Percentiles rank a stretch among this genome's conserved stretches.
phyloP scores from a whole-genome alignment of 345 rosid species.

The Eucalyptus erythrocorys region DNA sequence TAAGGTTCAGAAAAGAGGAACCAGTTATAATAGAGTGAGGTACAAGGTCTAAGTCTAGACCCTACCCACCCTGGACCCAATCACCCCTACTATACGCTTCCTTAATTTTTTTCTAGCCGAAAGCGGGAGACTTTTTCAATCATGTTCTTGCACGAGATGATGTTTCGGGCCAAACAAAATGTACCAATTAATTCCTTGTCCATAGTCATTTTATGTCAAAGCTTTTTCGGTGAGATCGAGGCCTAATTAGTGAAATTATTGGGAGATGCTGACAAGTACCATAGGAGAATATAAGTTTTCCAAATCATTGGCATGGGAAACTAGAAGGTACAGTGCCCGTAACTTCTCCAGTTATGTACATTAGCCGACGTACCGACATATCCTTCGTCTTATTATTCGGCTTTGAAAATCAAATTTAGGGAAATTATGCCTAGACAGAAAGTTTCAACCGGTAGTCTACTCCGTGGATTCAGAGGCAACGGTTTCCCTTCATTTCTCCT shows the following conservation, averaged over 20 bases:
- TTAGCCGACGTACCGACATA: neutral
- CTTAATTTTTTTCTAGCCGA: neutral
- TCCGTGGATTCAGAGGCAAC: neutral
- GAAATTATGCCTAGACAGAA: neutral
- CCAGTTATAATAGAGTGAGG: too few relatives aligned
- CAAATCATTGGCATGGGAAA: neutral
- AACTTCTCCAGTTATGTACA: neutral
- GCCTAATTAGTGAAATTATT: neutral
- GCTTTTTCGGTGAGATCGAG: neutral
- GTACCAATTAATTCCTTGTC: rapidly evolving
- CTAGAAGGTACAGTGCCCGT: neutral
- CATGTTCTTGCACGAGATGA: neutral
- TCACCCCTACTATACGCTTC: too few relatives aligned
- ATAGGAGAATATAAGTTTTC: neutral
- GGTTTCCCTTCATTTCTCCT: neutral
- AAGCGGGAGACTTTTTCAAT: neutral
- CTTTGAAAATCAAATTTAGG: neutral
- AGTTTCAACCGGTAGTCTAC: neutral
- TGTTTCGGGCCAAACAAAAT: neutral
- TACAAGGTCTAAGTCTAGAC: too few relatives aligned
- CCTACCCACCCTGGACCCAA: too few relatives aligned
- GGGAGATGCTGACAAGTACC: neutral
- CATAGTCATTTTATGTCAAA: neutral
- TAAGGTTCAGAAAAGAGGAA: too few relatives aligned
- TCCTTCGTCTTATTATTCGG: neutral